phyloP scores from a whole-genome alignment of 2,329 filamentous ascomycete species.

The Huntiella abstrusa region DNA sequence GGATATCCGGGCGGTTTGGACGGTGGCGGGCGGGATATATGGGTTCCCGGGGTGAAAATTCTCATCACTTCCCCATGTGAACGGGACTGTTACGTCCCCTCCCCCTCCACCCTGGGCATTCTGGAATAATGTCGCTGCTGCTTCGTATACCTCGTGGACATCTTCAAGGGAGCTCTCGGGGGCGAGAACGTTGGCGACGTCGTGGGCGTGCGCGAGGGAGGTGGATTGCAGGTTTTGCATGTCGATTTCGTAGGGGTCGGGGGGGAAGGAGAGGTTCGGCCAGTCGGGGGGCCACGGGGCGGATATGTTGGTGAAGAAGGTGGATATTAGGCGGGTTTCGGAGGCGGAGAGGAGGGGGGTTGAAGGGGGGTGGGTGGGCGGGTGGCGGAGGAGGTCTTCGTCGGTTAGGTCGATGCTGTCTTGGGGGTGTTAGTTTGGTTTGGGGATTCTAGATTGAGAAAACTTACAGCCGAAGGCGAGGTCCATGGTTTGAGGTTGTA shows the following conservation, averaged over 20 bases:
- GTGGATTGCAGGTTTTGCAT: neutral
- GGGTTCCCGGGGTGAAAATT: slow-evolving; percentile 12
- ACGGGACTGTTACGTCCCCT: too few species aligned
- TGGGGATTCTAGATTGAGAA: slow-evolving; percentile 5
- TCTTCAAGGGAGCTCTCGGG: slow-evolving; percentile 5
- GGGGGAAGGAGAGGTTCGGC: neutral
- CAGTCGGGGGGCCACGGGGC: slow-evolving; percentile 14
- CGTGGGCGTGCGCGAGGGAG: slow-evolving; percentile 4
- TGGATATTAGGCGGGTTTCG: slow-evolving; percentile 37
- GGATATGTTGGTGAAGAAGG: slow-evolving; percentile 36
- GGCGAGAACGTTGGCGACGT: neutral
- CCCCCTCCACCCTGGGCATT: neutral
- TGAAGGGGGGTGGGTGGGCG: slow-evolving; percentile 38
- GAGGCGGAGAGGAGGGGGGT: slow-evolving; percentile 44
- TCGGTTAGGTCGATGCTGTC: slow-evolving; percentile 17
- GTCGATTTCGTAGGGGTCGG: neutral
- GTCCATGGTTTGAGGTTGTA: slow-evolving; percentile 25
- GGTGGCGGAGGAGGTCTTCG: slow-evolving; percentile 18
- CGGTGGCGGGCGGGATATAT: neutral
- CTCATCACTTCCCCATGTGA: too few species aligned
- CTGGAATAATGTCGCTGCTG: slow-evolving; percentile 10
- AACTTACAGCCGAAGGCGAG: slow-evolving; percentile 51
- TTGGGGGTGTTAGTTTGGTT: neutral
- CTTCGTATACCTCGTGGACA: slow-evolving; percentile 9
- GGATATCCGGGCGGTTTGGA: neutral